Evolutionary conservation across 116 monocot species (phyloP), one percentile per base, ranked within the genome.

Genomic region (Dioscorea cayenensis): DNA sequence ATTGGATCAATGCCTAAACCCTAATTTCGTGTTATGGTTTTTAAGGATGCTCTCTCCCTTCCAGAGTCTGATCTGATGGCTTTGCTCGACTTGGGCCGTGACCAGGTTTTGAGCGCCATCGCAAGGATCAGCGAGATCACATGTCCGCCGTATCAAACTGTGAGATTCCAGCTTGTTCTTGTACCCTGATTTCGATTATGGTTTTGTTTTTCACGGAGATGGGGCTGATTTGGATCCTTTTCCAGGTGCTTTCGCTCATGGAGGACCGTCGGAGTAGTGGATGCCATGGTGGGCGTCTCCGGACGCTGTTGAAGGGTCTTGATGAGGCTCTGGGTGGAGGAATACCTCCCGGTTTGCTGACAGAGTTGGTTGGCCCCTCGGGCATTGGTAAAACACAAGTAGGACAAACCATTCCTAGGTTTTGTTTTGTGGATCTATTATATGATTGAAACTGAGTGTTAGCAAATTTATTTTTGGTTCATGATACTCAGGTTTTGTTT

Each of bases 361-460:
- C 90, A 20, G 95, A 95, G 77, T 49, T 95, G 60, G 95, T 95
- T 14, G 95, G 95, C 9, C 95, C 95, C 4, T 89, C 95, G 14
- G 95, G 95, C 50, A 87, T 95, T n/a, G 95, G 95, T 2, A 92
- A 95, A 78, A 95, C 89, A 6, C 95, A 95, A 64, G 95, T 89
- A 66, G 75, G 66, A n/a, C 0, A 18, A 17, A 16, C 4, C n/a
- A 55, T 16, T 55, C 55, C 16, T 2, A 29, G 18, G 14, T 65
- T 36, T 18, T 35, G 14, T 36, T 65, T 36, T 13, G 28, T 32
- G 65, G 1, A 32, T 32, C 12, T 12, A 43, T 10, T 43, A 43
- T 43, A 43, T 43, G 8, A 32, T 32, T 32, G 32, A 32, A 32
- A 32, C 12, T 12, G 43, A 12, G 7, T 43, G 12, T 43, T 43